phyloP scores from a whole-genome alignment of 805 yeast genomes.

The Candida verbasci region DNA sequence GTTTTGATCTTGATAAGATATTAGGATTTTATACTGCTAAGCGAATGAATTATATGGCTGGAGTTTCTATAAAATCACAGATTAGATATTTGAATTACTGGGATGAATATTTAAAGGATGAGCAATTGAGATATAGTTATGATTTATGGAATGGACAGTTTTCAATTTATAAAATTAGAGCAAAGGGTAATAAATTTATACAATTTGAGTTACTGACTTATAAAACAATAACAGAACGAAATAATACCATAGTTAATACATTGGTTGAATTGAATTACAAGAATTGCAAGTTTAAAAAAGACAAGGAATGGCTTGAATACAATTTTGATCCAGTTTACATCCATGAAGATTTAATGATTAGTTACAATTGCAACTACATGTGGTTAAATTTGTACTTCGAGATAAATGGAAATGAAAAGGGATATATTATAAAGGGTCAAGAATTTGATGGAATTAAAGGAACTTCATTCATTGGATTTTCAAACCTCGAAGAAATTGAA shows the following conservation, averaged over 20 bases:
- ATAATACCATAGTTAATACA: background rate
- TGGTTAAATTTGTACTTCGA: constrained; percentile 42
- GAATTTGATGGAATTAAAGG: constrained; percentile 70
- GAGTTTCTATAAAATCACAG: constrained; percentile 73
- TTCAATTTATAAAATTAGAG: background rate
- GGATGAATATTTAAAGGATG: constrained; percentile 12
- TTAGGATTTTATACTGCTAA: constrained; percentile 47
- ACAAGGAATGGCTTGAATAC: background rate
- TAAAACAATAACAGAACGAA: background rate
- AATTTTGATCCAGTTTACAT: background rate
- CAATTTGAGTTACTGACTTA: background rate
- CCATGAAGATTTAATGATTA: constrained; percentile 3
- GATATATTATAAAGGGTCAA: constrained; percentile 18
- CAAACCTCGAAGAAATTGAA: constrained; percentile 48
- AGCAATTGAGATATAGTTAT: background rate
- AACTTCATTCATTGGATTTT: constrained; percentile 47
- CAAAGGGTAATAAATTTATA: background rate
- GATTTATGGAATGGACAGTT: background rate
- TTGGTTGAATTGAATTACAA: background rate
- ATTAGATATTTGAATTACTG: constrained; percentile 61
- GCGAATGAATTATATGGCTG: constrained; percentile 55
- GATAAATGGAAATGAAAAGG: constrained; percentile 13
- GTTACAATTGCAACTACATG: constrained; percentile 5
- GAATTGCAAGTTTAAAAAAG: background rate
- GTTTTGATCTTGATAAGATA: constrained; percentile 39